Conservation (phyloP, 495 filamentous ascomycete genomes). For the Margaritispora aquatica region DNA sequence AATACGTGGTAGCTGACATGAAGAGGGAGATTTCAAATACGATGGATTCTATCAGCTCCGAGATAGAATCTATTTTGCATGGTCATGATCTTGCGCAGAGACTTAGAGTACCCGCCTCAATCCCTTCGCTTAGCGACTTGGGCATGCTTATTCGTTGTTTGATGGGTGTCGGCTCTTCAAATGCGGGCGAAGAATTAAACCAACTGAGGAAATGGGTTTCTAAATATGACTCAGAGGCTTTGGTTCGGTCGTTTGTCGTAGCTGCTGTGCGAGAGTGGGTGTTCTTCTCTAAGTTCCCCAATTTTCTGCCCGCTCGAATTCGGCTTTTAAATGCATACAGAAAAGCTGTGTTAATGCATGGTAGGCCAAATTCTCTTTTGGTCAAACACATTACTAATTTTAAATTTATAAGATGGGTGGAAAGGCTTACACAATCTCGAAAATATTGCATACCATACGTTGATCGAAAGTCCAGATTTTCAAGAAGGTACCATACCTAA, state of each 20-base stretch:
- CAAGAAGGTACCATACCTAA: neutral
- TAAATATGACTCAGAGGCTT: neutral
- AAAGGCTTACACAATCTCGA: neutral
- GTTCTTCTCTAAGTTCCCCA: neutral
- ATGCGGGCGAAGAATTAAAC: neutral
- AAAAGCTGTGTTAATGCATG: neutral
- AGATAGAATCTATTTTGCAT: neutral
- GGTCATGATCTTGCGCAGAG: neutral
- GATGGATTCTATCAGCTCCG: neutral
- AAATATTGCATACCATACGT: neutral
- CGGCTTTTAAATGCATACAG: neutral
- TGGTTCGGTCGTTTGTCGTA: neutral
- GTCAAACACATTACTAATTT: too few relatives aligned
- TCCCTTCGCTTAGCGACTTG: neutral
- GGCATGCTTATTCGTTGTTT: neutral
- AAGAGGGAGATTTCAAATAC: neutral
- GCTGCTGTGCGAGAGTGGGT: neutral
- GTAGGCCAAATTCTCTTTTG: neutral
- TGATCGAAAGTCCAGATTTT: neutral
- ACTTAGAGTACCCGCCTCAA: neutral
- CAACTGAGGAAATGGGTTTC: neutral
- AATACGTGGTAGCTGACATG: neutral
- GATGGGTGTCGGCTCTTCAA: too few relatives aligned
- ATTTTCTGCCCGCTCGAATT: neutral
- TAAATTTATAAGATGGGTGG: neutral